Percentiles rank a stretch among this genome's conserved stretches.
phyloP scores from a whole-genome alignment of 139 green algal species.

The Coccomyxa sp. region DNA sequence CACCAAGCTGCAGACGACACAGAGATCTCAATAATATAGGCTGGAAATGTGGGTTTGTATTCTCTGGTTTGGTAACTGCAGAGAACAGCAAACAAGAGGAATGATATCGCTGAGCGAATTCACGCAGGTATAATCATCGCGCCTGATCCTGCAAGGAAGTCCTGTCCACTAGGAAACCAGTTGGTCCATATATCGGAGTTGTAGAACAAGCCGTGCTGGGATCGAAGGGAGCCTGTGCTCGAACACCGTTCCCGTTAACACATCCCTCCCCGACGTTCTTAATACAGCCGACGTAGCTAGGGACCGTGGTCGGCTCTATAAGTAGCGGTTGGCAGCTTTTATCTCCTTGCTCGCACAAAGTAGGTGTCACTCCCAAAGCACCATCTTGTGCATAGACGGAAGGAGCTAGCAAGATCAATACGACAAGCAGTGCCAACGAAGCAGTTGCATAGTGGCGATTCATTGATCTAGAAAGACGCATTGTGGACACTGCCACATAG shows the following conservation, averaged over 20 bases:
- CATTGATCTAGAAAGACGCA: no score
- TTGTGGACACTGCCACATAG: no score
- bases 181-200: neutral
- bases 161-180: neutral
- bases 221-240: neutral
- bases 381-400: neutral
- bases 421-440: neutral
- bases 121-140: neutral
- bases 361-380: neutral
- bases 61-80: neutral
- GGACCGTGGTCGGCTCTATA: neutral
- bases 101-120: neutral
- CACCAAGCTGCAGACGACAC: slow-evolving; percentile 3
- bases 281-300: neutral
- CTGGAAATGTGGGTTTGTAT: neutral
- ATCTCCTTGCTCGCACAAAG: neutral
- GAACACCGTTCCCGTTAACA: neutral
- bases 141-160: neutral
- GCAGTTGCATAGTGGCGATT: no score
- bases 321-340: neutral
- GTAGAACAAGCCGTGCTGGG: neutral
- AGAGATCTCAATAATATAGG: neutral
- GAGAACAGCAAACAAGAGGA: no score
- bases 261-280: neutral
- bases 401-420: neutral